Evolutionary conservation across 345 rosid genomes (phyloP).

Genomic region (Melastoma malabathricum): DNA sequence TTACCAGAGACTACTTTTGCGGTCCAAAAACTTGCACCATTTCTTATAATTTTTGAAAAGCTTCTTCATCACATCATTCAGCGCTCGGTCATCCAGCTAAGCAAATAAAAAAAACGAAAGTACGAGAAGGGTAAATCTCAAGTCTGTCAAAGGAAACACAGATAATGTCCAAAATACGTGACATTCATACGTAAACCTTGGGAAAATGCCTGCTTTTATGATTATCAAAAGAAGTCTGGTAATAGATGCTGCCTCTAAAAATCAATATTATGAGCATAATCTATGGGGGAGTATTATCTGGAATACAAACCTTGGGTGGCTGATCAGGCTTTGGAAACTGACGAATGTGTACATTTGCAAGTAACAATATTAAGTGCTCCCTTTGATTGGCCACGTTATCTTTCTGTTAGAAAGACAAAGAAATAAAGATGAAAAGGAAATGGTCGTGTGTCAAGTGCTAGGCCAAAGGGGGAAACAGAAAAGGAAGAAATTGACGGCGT

Average conservation of each 20-base stretch:
- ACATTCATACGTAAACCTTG: no score
- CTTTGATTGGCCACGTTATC: constrained; percentile 98
- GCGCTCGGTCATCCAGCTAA: constrained; percentile 90
- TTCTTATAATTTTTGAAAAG: constrained; percentile 97
- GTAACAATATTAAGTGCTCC: constrained; percentile 85
- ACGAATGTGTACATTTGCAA: constrained; percentile 95
- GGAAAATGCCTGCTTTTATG: no score
- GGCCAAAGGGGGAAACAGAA: not conserved
- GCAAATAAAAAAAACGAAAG: constrained; percentile 26
- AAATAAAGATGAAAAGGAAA: constrained; percentile 5
- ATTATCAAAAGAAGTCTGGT: no score
- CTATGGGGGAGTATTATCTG: no score
- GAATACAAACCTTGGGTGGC: constrained; percentile 78
- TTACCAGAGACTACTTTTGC: constrained; percentile 99
- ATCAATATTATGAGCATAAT: no score
- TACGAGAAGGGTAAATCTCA: constrained; percentile 8
- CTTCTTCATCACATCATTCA: constrained; percentile 97
- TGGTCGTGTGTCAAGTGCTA: constrained; percentile 1
- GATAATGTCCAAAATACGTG: not conserved
- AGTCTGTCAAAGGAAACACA: not conserved
- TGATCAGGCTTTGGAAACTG: constrained; percentile 95
- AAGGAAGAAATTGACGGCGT: not conserved
- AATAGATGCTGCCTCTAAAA: no score
- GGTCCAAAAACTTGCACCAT: constrained; percentile 94
- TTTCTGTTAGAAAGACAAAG: constrained; percentile 39